These are phyloP conservation scores for Henckelia pumila DNA, from an alignment of 257 asterid species.

Conservation along the genomic window DNA sequence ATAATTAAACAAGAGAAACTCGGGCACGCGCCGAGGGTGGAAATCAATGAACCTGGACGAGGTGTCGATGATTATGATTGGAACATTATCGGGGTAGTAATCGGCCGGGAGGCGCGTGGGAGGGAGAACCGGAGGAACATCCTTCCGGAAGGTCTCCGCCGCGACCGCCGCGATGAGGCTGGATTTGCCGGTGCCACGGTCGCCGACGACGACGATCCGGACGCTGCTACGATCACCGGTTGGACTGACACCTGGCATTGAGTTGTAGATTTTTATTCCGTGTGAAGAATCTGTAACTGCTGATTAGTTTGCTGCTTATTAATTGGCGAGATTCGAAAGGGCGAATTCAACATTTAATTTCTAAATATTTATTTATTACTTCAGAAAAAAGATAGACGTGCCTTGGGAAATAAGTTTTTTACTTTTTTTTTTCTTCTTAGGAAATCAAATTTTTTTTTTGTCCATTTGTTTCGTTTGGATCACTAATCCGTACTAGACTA, in stretches of 20 bases:
- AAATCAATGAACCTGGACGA: slow-evolving; percentile 61
- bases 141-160: slow-evolving; percentile 73
- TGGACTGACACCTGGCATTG: slow-evolving; percentile 55
- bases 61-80: slow-evolving; percentile 80
- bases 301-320: background rate
- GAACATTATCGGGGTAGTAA: slow-evolving; percentile 81
- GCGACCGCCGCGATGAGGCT: slow-evolving; percentile 92
- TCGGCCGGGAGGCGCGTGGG: slow-evolving; percentile 97
- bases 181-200: slow-evolving; percentile 91
- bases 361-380: no score
- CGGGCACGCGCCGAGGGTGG: background rate
- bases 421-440: no score
- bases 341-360: no score
- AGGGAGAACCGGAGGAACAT: slow-evolving; percentile 85
- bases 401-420: no score
- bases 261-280: slow-evolving; percentile 15
- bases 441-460: no score
- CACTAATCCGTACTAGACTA: no score
- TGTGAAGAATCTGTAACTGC: background rate
- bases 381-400: no score
- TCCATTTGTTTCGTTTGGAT: no score
- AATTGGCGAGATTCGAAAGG: no score
- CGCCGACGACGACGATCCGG: slow-evolving; percentile 93
- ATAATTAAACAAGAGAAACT: background rate
- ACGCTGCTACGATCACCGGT: slow-evolving; percentile 62